A percentile compares a stretch with the other conserved stretches of the same genome.
These are phyloP conservation scores for Fusarium graminum DNA, from an alignment of 2,329 filamentous ascomycete species.

Conservation along the genomic window DNA sequence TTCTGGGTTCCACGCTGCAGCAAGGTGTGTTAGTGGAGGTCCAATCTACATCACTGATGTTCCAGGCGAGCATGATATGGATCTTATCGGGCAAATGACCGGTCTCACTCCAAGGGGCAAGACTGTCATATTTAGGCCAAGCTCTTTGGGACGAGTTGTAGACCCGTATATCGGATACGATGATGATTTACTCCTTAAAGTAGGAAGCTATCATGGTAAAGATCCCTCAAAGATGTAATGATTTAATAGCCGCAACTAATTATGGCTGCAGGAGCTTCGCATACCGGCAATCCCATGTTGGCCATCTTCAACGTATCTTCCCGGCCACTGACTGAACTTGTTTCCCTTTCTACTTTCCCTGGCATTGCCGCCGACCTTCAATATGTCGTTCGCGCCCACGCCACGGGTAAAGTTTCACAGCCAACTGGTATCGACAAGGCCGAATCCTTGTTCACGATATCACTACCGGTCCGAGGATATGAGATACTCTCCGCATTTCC, in stretches of 20 bases:
- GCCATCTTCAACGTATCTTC: constrained; percentile 86
- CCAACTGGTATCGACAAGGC: constrained; percentile 61
- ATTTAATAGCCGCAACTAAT: constrained; percentile 7
- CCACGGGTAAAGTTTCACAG: constrained; percentile 70
- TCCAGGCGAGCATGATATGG: constrained; percentile 82
- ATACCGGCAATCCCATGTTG: constrained; percentile 80
- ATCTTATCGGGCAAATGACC: constrained; percentile 84
- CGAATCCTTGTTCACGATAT: constrained; percentile 69
- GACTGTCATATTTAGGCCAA: constrained; percentile 85
- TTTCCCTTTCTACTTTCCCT: constrained; percentile 79
- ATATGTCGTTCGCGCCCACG: constrained; percentile 82
- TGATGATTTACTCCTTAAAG: constrained; percentile 78
- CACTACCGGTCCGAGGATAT: constrained; percentile 75
- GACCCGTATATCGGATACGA: constrained; percentile 82
- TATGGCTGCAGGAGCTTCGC: constrained; percentile 58
- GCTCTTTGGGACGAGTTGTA: constrained; percentile 77
- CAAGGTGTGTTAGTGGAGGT: constrained; percentile 88
- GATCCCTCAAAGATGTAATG: not conserved
- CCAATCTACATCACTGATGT: constrained; percentile 95
- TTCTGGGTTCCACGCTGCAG: constrained; percentile 88
- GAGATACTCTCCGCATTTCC: constrained; percentile 86
- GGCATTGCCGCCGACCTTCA: constrained; percentile 69
- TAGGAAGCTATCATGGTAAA: constrained; percentile 81
- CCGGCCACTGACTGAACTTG: constrained; percentile 72
- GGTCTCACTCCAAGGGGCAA: constrained; percentile 77